phyloP scores from a whole-genome alignment of 129 eudicot species.

The Glebionis coronaria region DNA sequence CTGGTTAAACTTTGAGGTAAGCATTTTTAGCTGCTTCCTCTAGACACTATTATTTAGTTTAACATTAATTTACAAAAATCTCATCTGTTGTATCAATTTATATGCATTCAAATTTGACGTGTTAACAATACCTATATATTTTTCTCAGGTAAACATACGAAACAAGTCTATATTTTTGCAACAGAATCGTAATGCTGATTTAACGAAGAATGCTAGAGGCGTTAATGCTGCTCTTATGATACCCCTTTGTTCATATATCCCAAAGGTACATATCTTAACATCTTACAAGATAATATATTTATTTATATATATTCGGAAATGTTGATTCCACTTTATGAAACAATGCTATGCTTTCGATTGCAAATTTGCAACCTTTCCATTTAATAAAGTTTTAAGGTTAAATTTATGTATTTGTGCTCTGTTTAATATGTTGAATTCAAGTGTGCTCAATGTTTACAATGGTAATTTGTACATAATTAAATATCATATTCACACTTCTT shows the following conservation, averaged over 20 bases:
- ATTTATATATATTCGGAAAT: neutral
- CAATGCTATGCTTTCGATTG: neutral
- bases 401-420: neutral
- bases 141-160: constrained; percentile 59
- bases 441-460: neutral
- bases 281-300: neutral
- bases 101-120: neutral
- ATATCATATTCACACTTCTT: neutral
- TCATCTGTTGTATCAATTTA: neutral
- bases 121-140: neutral
- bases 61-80: neutral
- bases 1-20: constrained; percentile 79
- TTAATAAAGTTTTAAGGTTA: neutral
- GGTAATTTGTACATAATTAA: neutral
- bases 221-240: constrained; percentile 65
- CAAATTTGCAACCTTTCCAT: neutral
- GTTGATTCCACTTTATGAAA: constrained; percentile 12
- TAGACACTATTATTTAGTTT: neutral
- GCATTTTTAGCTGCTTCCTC: neutral
- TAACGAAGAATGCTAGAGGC: constrained; percentile 64
- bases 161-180: constrained; percentile 44
- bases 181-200: constrained; percentile 63
- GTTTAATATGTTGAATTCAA: neutral
- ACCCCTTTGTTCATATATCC: constrained; percentile 62
- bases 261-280: constrained; percentile 47